These are phyloP conservation scores for Pseudognaphalium luteoalbum DNA, from an alignment of 129 eudicot genomes.

Conservation along the genomic window DNA sequence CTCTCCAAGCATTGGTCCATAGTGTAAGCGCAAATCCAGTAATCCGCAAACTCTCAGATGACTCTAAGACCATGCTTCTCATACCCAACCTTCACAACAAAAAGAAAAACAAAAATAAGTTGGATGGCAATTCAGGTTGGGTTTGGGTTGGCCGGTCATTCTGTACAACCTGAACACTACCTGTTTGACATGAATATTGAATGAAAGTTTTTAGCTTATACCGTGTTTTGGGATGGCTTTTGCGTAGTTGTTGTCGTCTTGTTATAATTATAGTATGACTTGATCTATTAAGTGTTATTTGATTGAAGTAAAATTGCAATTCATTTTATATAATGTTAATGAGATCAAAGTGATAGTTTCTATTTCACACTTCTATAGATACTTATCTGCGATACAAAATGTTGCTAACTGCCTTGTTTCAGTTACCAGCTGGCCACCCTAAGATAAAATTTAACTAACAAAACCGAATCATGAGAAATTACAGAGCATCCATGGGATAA, in stretches of 20 bases:
- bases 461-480: too few species aligned
- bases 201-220: too few species aligned
- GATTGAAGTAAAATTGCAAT: too few species aligned
- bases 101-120: background rate
- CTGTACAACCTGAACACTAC: too few species aligned
- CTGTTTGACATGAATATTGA: too few species aligned
- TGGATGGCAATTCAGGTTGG: background rate
- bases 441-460: too few species aligned
- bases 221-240: too few species aligned
- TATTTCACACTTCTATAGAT: background rate
- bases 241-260: too few species aligned
- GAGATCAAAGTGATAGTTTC: background rate
- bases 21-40: conserved; percentile 70
- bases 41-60: conserved; percentile 57
- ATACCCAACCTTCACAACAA: conserved; percentile 53
- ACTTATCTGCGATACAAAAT: background rate
- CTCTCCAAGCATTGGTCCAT: conserved; percentile 88
- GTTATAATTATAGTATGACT: too few species aligned
- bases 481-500: too few species aligned
- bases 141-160: background rate
- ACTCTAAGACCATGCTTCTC: conserved; percentile 75
- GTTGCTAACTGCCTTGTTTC: background rate
- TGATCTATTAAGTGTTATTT: too few species aligned
- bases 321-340: background rate
- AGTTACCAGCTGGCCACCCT: too few species aligned